These are phyloP conservation scores for Phaeosphaeriaceae sp. DNA, from an alignment of 2,329 filamentous ascomycete species.

Conservation along the genomic window DNA sequence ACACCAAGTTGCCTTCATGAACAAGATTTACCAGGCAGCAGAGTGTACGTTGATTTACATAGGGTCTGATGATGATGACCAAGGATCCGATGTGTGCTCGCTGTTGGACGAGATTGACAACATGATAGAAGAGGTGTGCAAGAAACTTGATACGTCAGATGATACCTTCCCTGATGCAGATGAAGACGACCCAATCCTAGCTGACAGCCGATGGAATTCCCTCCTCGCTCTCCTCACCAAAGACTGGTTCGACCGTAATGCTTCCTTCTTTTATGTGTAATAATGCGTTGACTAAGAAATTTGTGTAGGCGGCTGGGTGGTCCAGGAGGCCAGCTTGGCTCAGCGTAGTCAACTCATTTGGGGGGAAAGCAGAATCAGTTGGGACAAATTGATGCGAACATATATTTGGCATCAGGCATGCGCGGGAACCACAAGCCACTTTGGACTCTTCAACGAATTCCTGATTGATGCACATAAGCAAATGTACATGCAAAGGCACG, in stretches of 20 bases:
- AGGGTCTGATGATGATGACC: constrained; percentile 1
- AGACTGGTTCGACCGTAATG: constrained; percentile 6
- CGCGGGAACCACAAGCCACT: not conserved
- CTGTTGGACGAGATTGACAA: constrained; percentile 4
- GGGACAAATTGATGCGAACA: not conserved
- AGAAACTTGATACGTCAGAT: not conserved
- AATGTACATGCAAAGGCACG: not conserved
- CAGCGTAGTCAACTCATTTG: constrained; percentile 1
- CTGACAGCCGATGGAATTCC: constrained; percentile 5
- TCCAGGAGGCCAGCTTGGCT: constrained; percentile 7
- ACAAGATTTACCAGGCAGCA: constrained; percentile 8
- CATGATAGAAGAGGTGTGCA: not conserved
- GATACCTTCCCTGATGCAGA: constrained; percentile 1
- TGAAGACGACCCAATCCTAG: constrained; percentile 2
- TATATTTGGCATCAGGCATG: not conserved
- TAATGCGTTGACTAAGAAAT: not conserved
- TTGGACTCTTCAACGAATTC: not conserved
- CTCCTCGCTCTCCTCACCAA: not conserved
- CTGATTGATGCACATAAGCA: not conserved
- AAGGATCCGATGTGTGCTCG: not conserved
- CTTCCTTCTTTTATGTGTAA: not conserved
- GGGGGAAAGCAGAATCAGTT: constrained; percentile 4
- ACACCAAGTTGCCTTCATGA: constrained; percentile 9
- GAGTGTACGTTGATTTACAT: constrained; percentile 4
- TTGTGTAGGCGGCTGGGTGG: not conserved